Evolutionary conservation across 2,329 filamentous ascomycete genomes (phyloP).

Genomic region (Leptographium wingfieldii): DNA sequence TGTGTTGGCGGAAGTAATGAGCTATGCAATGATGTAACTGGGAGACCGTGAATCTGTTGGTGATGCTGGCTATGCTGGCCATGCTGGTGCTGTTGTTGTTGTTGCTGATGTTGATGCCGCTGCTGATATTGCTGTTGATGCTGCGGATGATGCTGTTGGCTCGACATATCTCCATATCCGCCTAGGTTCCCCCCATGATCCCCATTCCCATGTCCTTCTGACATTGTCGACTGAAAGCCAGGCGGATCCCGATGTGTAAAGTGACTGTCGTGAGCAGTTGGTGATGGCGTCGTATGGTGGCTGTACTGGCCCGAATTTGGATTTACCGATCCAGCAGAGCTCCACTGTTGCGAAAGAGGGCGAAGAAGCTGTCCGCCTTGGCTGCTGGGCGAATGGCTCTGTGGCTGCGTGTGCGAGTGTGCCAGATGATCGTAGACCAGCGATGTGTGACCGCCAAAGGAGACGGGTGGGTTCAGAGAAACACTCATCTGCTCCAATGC

Average conservation of each 20-base stretch:
- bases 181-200: background rate
- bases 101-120: background rate
- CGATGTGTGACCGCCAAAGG: slow-evolving; percentile 9
- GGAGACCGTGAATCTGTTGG: slow-evolving; percentile 2
- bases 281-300: slow-evolving; percentile 6
- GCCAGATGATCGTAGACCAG: slow-evolving; percentile 3
- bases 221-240: slow-evolving; percentile 1
- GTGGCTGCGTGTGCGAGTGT: background rate
- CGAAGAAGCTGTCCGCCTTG: background rate
- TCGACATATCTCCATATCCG: background rate
- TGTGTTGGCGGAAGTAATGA: background rate
- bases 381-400: background rate
- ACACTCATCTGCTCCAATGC: slow-evolving; percentile 8
- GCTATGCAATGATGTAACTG: background rate
- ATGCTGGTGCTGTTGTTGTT: slow-evolving; percentile 1
- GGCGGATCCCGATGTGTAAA: slow-evolving; percentile 1
- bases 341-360: slow-evolving; percentile 2
- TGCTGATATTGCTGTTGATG: background rate
- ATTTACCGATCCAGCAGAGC: background rate
- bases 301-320: background rate
- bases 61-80: background rate
- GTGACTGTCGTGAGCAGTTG: background rate
- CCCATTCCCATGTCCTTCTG: background rate
- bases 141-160: background rate
- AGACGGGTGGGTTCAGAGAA: slow-evolving; percentile 8